Evolutionary conservation across 495 filamentous ascomycete species (phyloP).

Genomic region (Aspergillus diversus): DNA sequence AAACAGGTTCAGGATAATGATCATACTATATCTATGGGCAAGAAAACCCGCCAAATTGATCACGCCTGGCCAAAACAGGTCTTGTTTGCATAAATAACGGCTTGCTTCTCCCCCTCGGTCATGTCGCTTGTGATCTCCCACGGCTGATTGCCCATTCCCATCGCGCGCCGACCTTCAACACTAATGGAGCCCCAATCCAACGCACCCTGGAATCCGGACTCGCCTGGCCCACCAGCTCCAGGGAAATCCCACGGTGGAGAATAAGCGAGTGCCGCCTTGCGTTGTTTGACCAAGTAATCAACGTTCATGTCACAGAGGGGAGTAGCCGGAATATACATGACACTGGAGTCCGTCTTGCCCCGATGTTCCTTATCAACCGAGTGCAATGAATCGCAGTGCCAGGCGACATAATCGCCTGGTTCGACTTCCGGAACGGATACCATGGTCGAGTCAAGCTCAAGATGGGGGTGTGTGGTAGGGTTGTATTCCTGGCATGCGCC

Average conservation of each 20-base stretch:
- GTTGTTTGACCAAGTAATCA: slow-evolving; percentile 68
- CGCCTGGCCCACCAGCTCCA: slow-evolving; percentile 59
- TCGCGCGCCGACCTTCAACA: slow-evolving; percentile 56
- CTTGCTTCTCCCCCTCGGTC: slow-evolving; percentile 58
- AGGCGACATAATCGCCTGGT: slow-evolving; percentile 87
- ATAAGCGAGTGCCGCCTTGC: slow-evolving; percentile 52
- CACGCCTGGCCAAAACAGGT: slow-evolving; percentile 41
- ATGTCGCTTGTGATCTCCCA: slow-evolving; percentile 54
- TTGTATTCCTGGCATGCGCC: slow-evolving; percentile 80
- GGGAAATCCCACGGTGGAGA: slow-evolving; percentile 62
- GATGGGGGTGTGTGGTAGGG: slow-evolving; percentile 72
- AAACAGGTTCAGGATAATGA: too few relatives aligned
- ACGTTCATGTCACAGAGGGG: slow-evolving; percentile 78
- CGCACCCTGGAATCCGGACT: slow-evolving; percentile 44
- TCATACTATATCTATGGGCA: neutral
- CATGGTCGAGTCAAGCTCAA: slow-evolving; percentile 74
- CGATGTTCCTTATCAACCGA: slow-evolving; percentile 79
- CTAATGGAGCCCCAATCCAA: slow-evolving; percentile 44
- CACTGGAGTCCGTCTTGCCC: slow-evolving; percentile 72
- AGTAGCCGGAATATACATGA: slow-evolving; percentile 86
- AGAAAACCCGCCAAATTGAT: neutral
- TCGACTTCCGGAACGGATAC: slow-evolving; percentile 74
- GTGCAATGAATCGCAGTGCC: slow-evolving; percentile 87
- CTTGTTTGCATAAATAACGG: slow-evolving; percentile 62
- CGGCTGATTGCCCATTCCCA: slow-evolving; percentile 57